A percentile compares a stretch with the other conserved stretches of the same genome.
These are phyloP conservation scores for Botrytis paeoniae DNA, from an alignment of 2,329 filamentous ascomycete genomes.

Conservation along the genomic window DNA sequence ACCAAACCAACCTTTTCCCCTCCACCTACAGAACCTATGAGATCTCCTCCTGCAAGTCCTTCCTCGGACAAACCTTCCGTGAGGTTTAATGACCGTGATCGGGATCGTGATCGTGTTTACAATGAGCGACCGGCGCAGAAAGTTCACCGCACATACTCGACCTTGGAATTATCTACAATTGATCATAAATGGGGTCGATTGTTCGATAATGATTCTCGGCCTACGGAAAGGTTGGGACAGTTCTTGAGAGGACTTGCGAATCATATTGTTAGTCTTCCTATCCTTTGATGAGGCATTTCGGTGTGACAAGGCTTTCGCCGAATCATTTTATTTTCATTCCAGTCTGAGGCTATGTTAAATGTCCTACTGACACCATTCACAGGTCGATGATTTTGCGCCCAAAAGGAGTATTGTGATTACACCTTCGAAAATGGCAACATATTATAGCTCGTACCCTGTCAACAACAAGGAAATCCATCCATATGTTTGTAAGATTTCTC, in stretches of 20 bases:
- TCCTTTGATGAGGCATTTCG: neutral
- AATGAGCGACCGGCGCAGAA: constrained; percentile 10
- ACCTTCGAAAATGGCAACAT: constrained; percentile 70
- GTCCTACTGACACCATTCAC: constrained; percentile 22
- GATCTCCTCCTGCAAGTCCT: constrained; percentile 37
- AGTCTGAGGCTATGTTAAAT: neutral
- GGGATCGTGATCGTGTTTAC: constrained; percentile 4
- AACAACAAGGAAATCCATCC: constrained; percentile 61
- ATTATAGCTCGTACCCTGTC: constrained; percentile 67
- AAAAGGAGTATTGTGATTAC: constrained; percentile 68
- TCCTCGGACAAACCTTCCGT: constrained; percentile 34
- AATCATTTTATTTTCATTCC: neutral
- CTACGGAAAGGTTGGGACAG: constrained; percentile 66
- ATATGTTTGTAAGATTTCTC: constrained; percentile 56
- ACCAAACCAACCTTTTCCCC: constrained; percentile 35
- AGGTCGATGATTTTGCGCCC: constrained; percentile 69
- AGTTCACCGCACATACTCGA: constrained; percentile 31
- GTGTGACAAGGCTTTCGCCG: neutral
- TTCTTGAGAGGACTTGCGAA: constrained; percentile 71
- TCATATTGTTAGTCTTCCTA: constrained; percentile 59
- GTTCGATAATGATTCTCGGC: constrained; percentile 65
- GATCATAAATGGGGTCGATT: constrained; percentile 75
- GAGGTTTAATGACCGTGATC: constrained; percentile 32
- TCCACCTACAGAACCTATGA: constrained; percentile 32
- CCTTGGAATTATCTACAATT: constrained; percentile 53